Evolutionary conservation across 768 basidiomycete genomes (phyloP).

Genomic region (Kwoniella mangroviensis): DNA sequence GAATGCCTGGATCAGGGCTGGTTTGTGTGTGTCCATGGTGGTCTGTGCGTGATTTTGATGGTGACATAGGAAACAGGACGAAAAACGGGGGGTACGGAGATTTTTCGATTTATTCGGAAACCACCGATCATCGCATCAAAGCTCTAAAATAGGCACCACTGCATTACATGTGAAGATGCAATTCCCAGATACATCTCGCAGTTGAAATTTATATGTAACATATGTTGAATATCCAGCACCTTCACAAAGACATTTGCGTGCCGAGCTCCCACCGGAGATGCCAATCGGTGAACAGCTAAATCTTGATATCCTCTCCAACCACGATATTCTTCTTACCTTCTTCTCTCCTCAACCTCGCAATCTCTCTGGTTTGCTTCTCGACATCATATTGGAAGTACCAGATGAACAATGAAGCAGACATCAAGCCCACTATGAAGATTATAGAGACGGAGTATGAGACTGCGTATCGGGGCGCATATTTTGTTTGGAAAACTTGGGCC

Average conservation of each 20-base stretch:
- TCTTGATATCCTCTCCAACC: constrained; percentile 1
- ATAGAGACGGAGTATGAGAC: constrained; percentile 40
- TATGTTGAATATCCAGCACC: too few species aligned
- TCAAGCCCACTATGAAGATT: constrained; percentile 19
- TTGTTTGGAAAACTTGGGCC: constrained; percentile 39
- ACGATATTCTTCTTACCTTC: constrained; percentile 23
- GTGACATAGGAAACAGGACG: not conserved
- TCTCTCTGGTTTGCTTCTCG: constrained; percentile 33
- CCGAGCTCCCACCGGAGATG: too few species aligned
- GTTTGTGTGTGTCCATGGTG: not conserved
- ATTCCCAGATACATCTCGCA: too few species aligned
- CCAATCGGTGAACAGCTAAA: not conserved
- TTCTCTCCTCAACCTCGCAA: constrained; percentile 19
- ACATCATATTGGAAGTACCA: constrained; percentile 31
- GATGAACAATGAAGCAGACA: constrained; percentile 4
- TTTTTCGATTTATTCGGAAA: not conserved
- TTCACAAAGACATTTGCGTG: too few species aligned
- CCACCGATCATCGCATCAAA: too few species aligned
- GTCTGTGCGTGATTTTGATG: not conserved
- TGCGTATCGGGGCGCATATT: constrained; percentile 40
- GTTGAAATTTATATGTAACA: too few species aligned
- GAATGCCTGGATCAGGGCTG: not conserved
- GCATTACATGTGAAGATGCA: too few species aligned
- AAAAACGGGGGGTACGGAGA: not conserved
- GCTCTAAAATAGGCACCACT: too few species aligned